phyloP scores from a whole-genome alignment of 176 grass and related monocot genomes.

The Juncus inflexus region DNA sequence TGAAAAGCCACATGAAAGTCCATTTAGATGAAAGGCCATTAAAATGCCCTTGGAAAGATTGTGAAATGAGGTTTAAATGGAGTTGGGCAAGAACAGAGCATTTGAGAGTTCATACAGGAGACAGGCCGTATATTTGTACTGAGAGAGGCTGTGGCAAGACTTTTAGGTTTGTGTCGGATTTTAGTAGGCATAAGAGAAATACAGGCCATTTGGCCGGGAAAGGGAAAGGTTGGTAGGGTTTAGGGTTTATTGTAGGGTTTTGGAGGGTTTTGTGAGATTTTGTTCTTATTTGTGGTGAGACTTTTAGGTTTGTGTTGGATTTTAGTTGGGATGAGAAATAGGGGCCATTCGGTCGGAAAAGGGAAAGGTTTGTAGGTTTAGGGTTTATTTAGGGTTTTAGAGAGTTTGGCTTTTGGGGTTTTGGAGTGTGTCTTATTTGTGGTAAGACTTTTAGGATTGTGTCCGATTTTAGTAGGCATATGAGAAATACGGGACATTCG shows the following conservation, averaged over 20 bases:
- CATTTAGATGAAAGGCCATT: slow-evolving; percentile 69
- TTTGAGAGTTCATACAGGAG: slow-evolving; percentile 81
- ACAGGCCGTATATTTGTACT: slow-evolving; percentile 70
- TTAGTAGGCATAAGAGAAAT: slow-evolving; percentile 84
- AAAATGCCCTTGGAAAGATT: slow-evolving; percentile 78
- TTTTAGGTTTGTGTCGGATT: slow-evolving; percentile 91
- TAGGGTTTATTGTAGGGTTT: neutral
- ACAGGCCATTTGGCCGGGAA: slow-evolving; percentile 68
- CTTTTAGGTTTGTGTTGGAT: slow-evolving; percentile 23
- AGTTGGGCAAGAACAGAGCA: slow-evolving; percentile 93
- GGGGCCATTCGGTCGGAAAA: slow-evolving; percentile 20
- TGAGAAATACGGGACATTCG: slow-evolving; percentile 75
- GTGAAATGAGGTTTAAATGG: slow-evolving; percentile 88
- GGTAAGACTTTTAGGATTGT: slow-evolving; percentile 87
- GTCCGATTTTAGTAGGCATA: slow-evolving; percentile 90
- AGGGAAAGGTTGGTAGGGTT: slow-evolving; percentile 6
- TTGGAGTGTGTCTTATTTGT: slow-evolving; percentile 20
- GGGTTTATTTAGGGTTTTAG: neutral
- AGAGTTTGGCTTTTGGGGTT: too few relatives aligned
- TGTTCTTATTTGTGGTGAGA: neutral
- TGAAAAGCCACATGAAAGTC: slow-evolving; percentile 78
- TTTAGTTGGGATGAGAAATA: neutral
- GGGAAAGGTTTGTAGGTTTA: slow-evolving; percentile 2
- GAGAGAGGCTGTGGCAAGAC: slow-evolving; percentile 74
- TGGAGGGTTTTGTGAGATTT: neutral